phyloP scores from a whole-genome alignment of 352 stramenopile species.

The Pythium sp. region DNA sequence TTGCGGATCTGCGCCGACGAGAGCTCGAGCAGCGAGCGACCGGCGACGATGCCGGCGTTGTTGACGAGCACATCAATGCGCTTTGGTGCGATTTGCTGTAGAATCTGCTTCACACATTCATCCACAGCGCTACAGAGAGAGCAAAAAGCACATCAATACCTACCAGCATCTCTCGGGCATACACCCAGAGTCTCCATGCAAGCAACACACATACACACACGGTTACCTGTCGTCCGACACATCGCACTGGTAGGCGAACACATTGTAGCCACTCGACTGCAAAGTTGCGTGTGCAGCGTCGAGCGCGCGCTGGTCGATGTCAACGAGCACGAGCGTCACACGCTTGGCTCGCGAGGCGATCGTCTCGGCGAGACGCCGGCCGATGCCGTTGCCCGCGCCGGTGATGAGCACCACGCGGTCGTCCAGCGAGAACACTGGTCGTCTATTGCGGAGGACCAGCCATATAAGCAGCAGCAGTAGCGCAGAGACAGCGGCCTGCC shows the following conservation, averaged over 20 bases:
- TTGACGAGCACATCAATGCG: conserved; percentile 58
- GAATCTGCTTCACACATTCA: conserved; percentile 27
- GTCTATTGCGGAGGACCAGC: not conserved
- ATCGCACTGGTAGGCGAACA: conserved; percentile 56
- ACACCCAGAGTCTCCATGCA: not conserved
- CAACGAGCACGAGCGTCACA: conserved; percentile 57
- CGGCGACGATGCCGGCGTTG: conserved; percentile 57
- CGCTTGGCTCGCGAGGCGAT: conserved; percentile 24
- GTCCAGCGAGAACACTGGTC: conserved; percentile 33
- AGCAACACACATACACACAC: not conserved
- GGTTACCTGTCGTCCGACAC: conserved; percentile 53
- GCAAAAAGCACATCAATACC: not conserved
- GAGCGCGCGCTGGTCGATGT: conserved; percentile 52
- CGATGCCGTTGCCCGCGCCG: conserved; percentile 56
- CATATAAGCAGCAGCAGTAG: conserved; percentile 5
- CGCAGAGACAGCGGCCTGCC: not conserved
- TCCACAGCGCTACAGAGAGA: conserved; percentile 28
- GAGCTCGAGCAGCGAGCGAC: conserved; percentile 37
- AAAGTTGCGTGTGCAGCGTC: conserved; percentile 25
- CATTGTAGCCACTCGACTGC: conserved; percentile 4
- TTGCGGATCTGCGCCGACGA: conserved; percentile 40
- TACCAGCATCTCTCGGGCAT: not conserved
- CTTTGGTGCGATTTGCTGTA: conserved; percentile 30
- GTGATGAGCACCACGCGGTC: conserved; percentile 65
- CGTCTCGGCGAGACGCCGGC: conserved; percentile 35